Base-by-base conservation (phyloP, 805 yeast genomes). In the Kurtzmaniella cleridarum region DNA sequence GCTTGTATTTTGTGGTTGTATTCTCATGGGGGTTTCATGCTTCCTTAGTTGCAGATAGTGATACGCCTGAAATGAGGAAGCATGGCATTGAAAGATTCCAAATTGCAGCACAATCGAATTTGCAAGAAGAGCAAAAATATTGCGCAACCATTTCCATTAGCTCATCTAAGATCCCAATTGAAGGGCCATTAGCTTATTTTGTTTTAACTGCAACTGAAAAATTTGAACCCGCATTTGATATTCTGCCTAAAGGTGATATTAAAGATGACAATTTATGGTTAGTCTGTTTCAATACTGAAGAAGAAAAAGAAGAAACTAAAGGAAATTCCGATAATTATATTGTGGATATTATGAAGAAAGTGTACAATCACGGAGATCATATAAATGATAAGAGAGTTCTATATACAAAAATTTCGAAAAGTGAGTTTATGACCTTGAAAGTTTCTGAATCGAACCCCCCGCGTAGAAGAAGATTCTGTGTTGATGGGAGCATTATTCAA, bases 1-100 rank as follows among this genome's bases (percentile, higher is more conserved):
- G 62, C 6, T 44, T 60, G n/a, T 49, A 53, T 38, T 67, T 80
- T 52, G 42, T 75, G 13, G 86, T 86, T 2, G 95, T 89, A 8
- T 69, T 78, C 0, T 84, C 95, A 0, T 80, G 95, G 86, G 95
- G 83, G 0, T 76, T 88, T 45, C 97, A 90, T 59, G 88, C 96
- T 2, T 76, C 89, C 3, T 59, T 90, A 36, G 89, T 90, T 2
- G 90, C 90, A 24, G 83, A 83, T 41, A 78, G 90, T 38, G 91
- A 87, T 46, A 69, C 79, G 0, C 79, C 81, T 0, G 83, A 81
- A 47, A 61, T 83, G 55, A 67, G 89, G 23, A 67, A 68, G 36
- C 64, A 71, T 43, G 96, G 95, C 1, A 51, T 67, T 5, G 76
- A 77, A 31, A 62, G 95, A 39, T 90, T 90, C 58, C 63, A 71